Evolutionary conservation across 345 rosid species (phyloP).

Genomic region (Aquilaria malaccensis): DNA sequence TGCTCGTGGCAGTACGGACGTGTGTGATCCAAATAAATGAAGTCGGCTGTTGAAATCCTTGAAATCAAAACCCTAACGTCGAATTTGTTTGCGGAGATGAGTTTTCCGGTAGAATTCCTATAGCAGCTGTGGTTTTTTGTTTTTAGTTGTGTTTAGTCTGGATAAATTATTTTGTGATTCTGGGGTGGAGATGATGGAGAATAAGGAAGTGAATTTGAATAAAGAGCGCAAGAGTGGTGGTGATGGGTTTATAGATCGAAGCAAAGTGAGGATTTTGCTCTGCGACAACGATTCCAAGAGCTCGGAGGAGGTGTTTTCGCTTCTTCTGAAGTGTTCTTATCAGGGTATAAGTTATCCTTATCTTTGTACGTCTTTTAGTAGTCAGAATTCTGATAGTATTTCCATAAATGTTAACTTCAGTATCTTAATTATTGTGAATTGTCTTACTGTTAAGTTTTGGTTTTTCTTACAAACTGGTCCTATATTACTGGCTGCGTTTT

Average conservation of each 20-base stretch:
- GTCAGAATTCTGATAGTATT: too few species aligned
- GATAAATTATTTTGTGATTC: constrained; percentile 12
- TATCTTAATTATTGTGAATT: too few species aligned
- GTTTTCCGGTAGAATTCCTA: constrained; percentile 30
- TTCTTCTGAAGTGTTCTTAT: constrained; percentile 86
- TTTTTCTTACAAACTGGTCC: too few species aligned
- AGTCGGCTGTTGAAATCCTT: background rate
- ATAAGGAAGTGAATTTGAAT: constrained; percentile 50
- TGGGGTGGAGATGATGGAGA: constrained; percentile 29
- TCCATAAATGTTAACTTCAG: too few species aligned
- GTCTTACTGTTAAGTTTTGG: too few species aligned
- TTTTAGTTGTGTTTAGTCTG: constrained; percentile 4
- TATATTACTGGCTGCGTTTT: too few species aligned
- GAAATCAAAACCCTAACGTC: constrained; percentile 13
- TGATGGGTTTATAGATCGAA: constrained; percentile 85
- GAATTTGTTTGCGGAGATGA: constrained; percentile 9
- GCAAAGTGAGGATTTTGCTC: constrained; percentile 95
- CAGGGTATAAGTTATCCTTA: constrained; percentile 47
- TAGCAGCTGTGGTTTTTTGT: constrained; percentile 20
- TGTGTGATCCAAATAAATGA: constrained; percentile 12
- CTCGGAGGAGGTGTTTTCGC: constrained; percentile 62
- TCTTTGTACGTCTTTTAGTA: background rate
- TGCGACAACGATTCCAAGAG: constrained; percentile 82
- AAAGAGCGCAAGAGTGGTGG: constrained; percentile 44
- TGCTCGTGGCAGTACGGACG: constrained; percentile 14